A percentile compares a stretch with the other conserved stretches of the same genome.
These are phyloP conservation scores for Alternaria solani DNA, from an alignment of 2,329 filamentous ascomycete genomes.

Conservation along the genomic window DNA sequence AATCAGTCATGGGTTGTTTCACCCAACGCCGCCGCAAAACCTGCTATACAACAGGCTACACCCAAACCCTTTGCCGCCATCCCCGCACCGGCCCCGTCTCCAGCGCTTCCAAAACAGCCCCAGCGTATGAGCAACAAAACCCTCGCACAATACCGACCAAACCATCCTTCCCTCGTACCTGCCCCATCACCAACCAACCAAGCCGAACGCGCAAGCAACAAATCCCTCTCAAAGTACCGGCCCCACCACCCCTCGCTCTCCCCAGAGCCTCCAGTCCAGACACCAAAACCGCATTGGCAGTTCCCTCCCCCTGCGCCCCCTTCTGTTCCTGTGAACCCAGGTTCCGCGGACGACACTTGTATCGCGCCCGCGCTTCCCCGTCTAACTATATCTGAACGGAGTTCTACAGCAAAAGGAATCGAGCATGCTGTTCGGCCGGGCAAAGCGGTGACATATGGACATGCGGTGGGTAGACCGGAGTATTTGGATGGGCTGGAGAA, in stretches of 20 bases:
- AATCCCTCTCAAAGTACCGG: conserved; percentile 22
- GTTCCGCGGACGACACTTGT: background rate
- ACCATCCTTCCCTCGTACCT: background rate
- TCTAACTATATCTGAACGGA: conserved; percentile 22
- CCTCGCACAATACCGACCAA: conserved; percentile 19
- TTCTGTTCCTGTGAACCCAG: background rate
- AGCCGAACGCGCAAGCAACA: conserved; percentile 17
- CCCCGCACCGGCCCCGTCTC: background rate
- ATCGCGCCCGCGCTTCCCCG: conserved; percentile 42
- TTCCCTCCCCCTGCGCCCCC: conserved; percentile 27
- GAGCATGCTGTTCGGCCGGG: conserved; percentile 47
- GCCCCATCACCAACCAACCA: background rate
- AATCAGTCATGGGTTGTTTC: background rate
- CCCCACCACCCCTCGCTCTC: background rate
- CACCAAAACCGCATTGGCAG: conserved; percentile 38
- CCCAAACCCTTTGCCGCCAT: background rate
- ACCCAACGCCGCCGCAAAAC: background rate
- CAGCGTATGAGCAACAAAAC: conserved; percentile 23
- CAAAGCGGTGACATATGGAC: conserved; percentile 49
- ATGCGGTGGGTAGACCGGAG: conserved; percentile 47
- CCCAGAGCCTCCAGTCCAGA: background rate
- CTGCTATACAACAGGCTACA: background rate
- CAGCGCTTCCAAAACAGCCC: background rate
- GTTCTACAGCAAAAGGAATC: conserved; percentile 27
- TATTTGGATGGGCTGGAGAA: conserved; percentile 52